These are phyloP conservation scores for Phaeoacremonium minimum DNA, from an alignment of 2,329 filamentous ascomycete species.

Conservation along the genomic window DNA sequence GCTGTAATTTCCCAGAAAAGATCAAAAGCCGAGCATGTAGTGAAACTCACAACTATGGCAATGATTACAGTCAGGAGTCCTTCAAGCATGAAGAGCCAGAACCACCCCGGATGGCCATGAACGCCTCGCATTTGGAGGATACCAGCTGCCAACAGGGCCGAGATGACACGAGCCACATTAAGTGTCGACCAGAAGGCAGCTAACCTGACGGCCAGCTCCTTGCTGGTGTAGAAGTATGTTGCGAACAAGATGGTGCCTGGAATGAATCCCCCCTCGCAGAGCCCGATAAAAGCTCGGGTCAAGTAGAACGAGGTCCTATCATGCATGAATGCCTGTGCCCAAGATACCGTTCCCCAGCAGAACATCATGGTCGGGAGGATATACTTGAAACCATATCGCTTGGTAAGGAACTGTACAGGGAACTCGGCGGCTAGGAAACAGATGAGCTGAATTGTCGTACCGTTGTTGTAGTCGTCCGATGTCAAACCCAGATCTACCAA, in stretches of 20 bases:
- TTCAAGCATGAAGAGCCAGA: slow-evolving; percentile 45
- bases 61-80: slow-evolving; percentile 44
- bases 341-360: slow-evolving; percentile 41
- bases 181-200: slow-evolving; percentile 63
- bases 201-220: slow-evolving; percentile 62
- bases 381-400: slow-evolving; percentile 52
- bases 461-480: slow-evolving; percentile 53
- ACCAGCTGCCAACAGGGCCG: slow-evolving; percentile 41
- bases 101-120: slow-evolving; percentile 46
- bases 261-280: slow-evolving; percentile 54
- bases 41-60: slow-evolving; percentile 32
- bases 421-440: slow-evolving; percentile 52
- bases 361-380: slow-evolving; percentile 51
- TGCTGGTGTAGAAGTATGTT: slow-evolving; percentile 68
- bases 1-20: no score
- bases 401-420: slow-evolving; percentile 53
- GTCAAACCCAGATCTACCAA: slow-evolving; percentile 45
- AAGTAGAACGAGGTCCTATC: slow-evolving; percentile 41
- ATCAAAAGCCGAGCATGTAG: no score
- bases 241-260: slow-evolving; percentile 60
- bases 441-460: slow-evolving; percentile 51
- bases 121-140: slow-evolving; percentile 46
- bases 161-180: slow-evolving; percentile 35
- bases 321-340: slow-evolving; percentile 47
- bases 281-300: slow-evolving; percentile 47